Conservation (phyloP, 306 rosid genomes). For the Cucumis melo region DNA sequence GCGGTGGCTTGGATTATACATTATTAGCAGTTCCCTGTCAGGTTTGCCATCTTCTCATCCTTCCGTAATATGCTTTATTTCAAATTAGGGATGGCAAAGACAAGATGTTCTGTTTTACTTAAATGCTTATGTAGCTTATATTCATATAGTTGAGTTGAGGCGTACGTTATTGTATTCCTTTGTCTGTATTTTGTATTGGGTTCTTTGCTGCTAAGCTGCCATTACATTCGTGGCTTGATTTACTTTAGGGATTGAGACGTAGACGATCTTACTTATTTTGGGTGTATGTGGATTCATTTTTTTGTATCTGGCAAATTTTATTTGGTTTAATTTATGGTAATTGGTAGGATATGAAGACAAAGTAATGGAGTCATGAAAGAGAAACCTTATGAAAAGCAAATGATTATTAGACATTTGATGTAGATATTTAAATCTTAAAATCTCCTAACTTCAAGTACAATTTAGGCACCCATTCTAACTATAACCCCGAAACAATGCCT, state of each 20-base stretch:
- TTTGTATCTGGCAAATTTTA: background rate
- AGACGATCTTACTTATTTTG: too few species aligned
- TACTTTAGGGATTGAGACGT: too few species aligned
- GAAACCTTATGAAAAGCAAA: background rate
- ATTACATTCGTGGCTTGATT: too few species aligned
- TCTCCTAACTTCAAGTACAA: background rate
- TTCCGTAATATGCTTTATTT: background rate
- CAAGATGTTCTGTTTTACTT: background rate
- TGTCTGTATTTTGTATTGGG: background rate
- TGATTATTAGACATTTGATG: background rate
- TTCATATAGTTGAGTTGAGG: background rate
- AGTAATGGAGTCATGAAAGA: too few species aligned
- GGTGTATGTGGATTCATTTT: background rate
- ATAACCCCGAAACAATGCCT: background rate
- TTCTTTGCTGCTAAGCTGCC: background rate
- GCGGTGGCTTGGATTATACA: background rate
- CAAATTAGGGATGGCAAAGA: background rate
- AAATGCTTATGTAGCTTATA: background rate
- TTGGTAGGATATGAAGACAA: background rate
- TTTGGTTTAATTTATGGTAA: too few species aligned
- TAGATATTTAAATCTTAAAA: background rate
- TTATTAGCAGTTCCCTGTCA: background rate
- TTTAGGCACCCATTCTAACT: background rate
- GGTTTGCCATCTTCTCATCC: background rate
- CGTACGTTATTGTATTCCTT: background rate